Evolutionary conservation across 2,329 filamentous ascomycete species (phyloP), one percentile per base, ranked within the genome.

Genomic region (Diplodia intermedia): DNA sequence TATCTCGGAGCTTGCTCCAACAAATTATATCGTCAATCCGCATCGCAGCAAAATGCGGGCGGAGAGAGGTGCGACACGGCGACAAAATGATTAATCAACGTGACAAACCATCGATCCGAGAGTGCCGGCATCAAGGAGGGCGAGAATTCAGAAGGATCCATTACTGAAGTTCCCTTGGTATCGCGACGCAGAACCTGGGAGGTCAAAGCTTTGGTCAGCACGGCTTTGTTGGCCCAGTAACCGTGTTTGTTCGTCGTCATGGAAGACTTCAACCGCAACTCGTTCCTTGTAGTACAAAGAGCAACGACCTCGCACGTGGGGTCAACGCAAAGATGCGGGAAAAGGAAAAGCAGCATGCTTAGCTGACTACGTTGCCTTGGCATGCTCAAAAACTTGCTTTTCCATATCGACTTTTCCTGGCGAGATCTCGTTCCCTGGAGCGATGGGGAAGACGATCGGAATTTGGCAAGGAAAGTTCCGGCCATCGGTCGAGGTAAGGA

Each of bases 371-470:
- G 43, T n/a, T 47, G 43, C 3, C 8, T 47, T 3, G n/a, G 43
- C 18, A 20, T 8, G 43, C 18, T 47, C 43, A 20, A 47, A 47
- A n/a, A n/a, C 18, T 20, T 8, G 43, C 15, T 36, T 36, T 36
- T 36, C 33, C 43, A n/a, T 47, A 8, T 47, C 26, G 18, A n/a
- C 20, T 11, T n/a, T 47, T 20, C 15, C 20, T 47, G 7, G 43
- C 20, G n/a, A 20, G 43, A 47, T 47, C 43, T 12, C 20, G 43
- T 20, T n/a, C 43, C 9, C 43, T 3, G 43, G 43, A 18, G n/a
- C 43, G 43, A 29, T 9, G 50, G 20, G 26, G 50, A 23, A 38
- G 52, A 56, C 54, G 54, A 56, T 56, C 54, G n/a, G 54, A 38
- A 40, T 56, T 56, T 23, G 33, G 15, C 26, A 31, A 36, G 53